Evolutionary conservation across 2,329 filamentous ascomycete species (phyloP).

Genomic region (Tolypocladium pustulatum): DNA sequence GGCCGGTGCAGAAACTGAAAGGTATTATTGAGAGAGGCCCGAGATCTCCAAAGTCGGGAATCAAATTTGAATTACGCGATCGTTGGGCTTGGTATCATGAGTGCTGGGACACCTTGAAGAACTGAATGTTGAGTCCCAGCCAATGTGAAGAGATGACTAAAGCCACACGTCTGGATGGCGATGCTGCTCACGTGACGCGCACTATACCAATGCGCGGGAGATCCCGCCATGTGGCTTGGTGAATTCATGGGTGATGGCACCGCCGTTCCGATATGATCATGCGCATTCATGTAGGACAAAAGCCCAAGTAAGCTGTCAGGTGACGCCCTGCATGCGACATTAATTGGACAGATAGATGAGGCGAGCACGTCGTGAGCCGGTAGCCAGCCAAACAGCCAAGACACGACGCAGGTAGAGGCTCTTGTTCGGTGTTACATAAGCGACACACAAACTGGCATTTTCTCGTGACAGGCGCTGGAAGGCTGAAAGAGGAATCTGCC

Average conservation of each 20-base stretch:
- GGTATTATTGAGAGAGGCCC: no score
- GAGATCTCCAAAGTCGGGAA: neutral
- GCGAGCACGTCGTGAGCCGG: neutral
- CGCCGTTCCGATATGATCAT: neutral
- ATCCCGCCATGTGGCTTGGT: neutral
- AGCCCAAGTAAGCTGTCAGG: neutral
- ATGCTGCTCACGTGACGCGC: neutral
- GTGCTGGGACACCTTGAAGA: neutral
- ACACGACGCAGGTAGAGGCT: no score
- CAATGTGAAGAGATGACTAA: neutral
- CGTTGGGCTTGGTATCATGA: neutral
- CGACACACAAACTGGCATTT: slow-evolving; percentile 8
- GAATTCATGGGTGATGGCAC: neutral
- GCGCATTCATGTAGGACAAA: neutral
- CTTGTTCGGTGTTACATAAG: slow-evolving; percentile 7
- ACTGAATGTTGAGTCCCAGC: neutral
- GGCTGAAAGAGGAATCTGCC: slow-evolving; percentile 11
- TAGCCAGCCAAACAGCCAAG: neutral
- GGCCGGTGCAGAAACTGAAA: neutral
- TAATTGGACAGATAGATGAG: neutral
- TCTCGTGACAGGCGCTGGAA: slow-evolving; percentile 5
- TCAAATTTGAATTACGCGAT: neutral
- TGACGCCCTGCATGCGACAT: neutral
- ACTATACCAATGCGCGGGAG: neutral
- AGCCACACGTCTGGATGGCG: neutral